Conservation (phyloP, 2,329 filamentous ascomycete genomes). For the Cercospora berteroae region DNA sequence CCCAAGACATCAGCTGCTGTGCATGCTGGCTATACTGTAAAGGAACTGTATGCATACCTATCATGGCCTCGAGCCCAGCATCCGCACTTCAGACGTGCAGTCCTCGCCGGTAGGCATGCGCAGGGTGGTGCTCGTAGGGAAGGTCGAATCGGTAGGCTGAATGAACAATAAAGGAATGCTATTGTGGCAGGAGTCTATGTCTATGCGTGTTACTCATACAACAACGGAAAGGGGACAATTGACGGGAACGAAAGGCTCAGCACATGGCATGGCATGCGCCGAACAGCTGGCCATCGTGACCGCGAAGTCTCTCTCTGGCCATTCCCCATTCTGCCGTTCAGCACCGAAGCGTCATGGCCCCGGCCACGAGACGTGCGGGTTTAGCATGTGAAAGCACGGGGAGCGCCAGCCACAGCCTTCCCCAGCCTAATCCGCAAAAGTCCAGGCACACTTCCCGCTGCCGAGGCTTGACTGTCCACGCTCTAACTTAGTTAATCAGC, state of each 20-base stretch:
- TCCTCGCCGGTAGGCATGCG: background rate
- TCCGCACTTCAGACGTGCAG: background rate
- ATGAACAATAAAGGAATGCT: background rate
- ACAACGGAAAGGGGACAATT: background rate
- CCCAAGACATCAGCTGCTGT: background rate
- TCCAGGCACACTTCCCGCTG: background rate
- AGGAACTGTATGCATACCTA: slow-evolving; percentile 11
- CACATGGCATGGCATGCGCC: background rate
- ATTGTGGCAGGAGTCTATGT: background rate
- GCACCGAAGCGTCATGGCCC: slow-evolving; percentile 7
- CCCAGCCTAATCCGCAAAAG: background rate
- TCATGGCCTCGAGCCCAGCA: slow-evolving; percentile 14
- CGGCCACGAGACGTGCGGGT: slow-evolving; percentile 11
- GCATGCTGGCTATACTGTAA: no score
- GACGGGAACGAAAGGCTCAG: background rate
- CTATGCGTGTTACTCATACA: background rate
- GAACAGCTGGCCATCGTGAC: slow-evolving; percentile 11
- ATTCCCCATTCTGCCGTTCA: background rate
- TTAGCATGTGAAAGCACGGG: slow-evolving; percentile 14
- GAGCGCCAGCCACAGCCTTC: background rate
- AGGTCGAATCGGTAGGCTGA: background rate
- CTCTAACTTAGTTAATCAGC: no score
- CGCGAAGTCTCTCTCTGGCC: slow-evolving; percentile 10
- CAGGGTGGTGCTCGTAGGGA: background rate
- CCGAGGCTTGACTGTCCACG: background rate